A percentile compares a stretch with the other conserved stretches of the same genome.
Conservation (phyloP, 1,139 yeast genomes). For the Saccharomyces hybrid region DNA sequence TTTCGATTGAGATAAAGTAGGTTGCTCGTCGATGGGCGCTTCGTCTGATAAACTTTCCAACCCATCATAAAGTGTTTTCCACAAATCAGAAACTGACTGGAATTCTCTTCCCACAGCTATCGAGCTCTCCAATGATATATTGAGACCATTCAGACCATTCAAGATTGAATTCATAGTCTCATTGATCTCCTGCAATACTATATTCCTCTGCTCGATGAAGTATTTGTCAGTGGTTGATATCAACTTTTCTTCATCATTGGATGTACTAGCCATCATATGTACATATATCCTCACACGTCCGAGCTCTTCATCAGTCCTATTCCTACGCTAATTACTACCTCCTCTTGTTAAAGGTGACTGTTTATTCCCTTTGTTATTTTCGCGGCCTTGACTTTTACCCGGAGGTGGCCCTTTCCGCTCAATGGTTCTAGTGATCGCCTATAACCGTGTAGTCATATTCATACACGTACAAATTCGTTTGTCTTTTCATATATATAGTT, state of each 20-base stretch:
- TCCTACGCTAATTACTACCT: not conserved
- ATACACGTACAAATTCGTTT: not conserved
- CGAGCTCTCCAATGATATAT: slow-evolving; percentile 43
- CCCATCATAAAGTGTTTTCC: slow-evolving; percentile 45
- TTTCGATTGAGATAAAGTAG: slow-evolving; percentile 1
- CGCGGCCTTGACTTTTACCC: not conserved
- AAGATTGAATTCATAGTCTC: slow-evolving; percentile 43
- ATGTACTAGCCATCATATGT: not conserved
- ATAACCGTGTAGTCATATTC: not conserved
- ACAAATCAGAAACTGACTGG: slow-evolving; percentile 41
- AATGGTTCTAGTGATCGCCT: not conserved
- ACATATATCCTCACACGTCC: not conserved
- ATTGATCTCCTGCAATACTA: slow-evolving; percentile 28
- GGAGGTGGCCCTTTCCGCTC: not conserved
- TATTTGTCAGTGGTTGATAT: slow-evolving; percentile 20
- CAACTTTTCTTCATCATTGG: slow-evolving; percentile 3
- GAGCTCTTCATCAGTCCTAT: not conserved
- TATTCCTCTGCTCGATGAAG: slow-evolving; percentile 28
- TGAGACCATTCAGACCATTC: slow-evolving; percentile 42
- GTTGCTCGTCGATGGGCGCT: slow-evolving; percentile 4
- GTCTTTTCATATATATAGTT: not conserved
- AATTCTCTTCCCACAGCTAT: slow-evolving; percentile 50
- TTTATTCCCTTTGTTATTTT: not conserved
- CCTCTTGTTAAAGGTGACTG: too few species aligned
- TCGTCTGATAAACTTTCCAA: slow-evolving; percentile 16